Evolutionary conservation across 306 rosid genomes (phyloP).

Genomic region (Cyamopsis tetragonoloba): DNA sequence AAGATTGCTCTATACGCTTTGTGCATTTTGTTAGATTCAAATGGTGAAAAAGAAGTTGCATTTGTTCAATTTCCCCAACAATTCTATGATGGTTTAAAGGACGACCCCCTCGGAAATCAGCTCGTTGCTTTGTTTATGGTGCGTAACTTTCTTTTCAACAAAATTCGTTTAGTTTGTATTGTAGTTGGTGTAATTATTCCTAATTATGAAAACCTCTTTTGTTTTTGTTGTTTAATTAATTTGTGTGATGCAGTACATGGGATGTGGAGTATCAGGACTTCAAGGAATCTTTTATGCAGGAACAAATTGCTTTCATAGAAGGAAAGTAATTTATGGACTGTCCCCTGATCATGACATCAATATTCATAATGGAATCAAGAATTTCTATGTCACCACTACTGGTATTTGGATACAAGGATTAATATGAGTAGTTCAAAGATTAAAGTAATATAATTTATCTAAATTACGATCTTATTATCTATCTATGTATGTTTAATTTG

Average conservation of each 20-base stretch:
- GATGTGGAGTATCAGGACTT: conserved; percentile 38
- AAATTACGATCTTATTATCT: background rate
- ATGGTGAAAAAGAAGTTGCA: conserved; percentile 39
- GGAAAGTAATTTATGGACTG: conserved; percentile 54
- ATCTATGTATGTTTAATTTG: background rate
- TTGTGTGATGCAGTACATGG: conserved; percentile 21
- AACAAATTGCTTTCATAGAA: conserved; percentile 49
- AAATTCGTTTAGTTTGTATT: too few species aligned
- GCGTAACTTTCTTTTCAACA: too few species aligned
- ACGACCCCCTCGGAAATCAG: conserved; percentile 68
- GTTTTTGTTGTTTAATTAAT: too few species aligned
- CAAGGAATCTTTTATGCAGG: conserved; percentile 50
- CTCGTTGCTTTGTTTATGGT: conserved; percentile 18
- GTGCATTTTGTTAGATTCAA: conserved; percentile 43
- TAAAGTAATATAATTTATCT: too few species aligned
- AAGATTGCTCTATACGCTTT: conserved; percentile 38
- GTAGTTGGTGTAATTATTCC: too few species aligned
- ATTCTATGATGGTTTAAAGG: conserved; percentile 49
- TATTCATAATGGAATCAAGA: background rate
- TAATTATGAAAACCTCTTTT: too few species aligned
- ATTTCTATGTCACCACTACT: background rate
- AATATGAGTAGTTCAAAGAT: too few species aligned
- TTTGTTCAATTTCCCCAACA: conserved; percentile 46
- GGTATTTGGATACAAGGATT: background rate
- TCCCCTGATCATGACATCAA: conserved; percentile 13